Evolutionary conservation across 345 rosid species (phyloP), one percentile per base, ranked within the genome.

Genomic region (Bruguiera sexangula): DNA sequence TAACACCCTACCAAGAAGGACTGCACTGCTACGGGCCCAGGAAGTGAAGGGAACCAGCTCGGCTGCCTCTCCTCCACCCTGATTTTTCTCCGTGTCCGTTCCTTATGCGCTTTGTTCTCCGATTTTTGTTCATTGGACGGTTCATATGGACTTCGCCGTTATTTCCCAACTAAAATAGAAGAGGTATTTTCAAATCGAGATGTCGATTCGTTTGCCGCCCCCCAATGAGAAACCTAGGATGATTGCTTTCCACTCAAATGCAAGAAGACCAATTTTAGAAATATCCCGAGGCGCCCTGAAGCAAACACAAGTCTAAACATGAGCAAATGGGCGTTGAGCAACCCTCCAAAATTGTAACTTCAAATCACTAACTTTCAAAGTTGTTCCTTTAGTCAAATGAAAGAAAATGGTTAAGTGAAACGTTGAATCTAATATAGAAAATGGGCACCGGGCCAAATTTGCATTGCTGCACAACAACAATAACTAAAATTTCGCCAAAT

Each of bases 281-380:
- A 51, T 19, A 24, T 0, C 9, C 2, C 10, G 37, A 34, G 8
- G 21, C 21, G 32, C 27, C 16, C 26, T 16, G 18, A 65, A 48
- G 20, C 65, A 7, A 53, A 53, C 5, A 61, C 29, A 21, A 29
- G 20, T 61, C 57, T 62, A 55, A 55, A 53, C 57, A 54, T 7
- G 48, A 57, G 71, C 69, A 59, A 68, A 63, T 63, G 31, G 56
- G 31, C 8, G 34, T 43, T 50, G 30, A 26, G 27, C 30, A 24
- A 29, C 54, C 16, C 19, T 57, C 43, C 5, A 54, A 68, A 60
- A 67, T 30, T 27, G 76, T 37, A 27, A 65, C 22, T 74, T 29
- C 37, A 60, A 55, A 68, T 63, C 54, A 60, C 74, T 8, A 71
- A 63, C 68, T 51, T 50, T 63, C 70, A n/a, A 30, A 32, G 30